Evolutionary conservation across 192 early-diverging fungal genomes (phyloP).

Genomic region (Backusella tarrabulga): DNA sequence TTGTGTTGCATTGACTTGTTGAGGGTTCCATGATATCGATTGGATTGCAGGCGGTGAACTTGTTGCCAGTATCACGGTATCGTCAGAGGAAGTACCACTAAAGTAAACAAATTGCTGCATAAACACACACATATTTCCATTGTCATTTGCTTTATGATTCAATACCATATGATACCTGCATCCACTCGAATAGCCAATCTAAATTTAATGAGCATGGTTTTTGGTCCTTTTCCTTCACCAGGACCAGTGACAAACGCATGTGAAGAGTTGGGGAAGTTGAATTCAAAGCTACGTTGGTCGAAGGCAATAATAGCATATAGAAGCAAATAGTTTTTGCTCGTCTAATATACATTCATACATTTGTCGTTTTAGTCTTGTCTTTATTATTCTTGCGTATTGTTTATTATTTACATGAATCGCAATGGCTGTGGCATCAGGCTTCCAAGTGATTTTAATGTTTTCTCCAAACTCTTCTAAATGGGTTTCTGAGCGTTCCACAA

Average conservation of each 20-base stretch:
- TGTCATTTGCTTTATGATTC: not conserved
- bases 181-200: slow-evolving; percentile 76
- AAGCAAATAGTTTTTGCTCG: slow-evolving; percentile 67
- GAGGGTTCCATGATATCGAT: slow-evolving; percentile 67
- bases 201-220: slow-evolving; percentile 59
- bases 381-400: not conserved
- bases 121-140: not conserved
- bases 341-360: slow-evolving; percentile 33
- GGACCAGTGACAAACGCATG: slow-evolving; percentile 67
- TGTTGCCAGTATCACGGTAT: slow-evolving; percentile 69
- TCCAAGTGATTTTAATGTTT: slow-evolving; percentile 72
- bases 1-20: slow-evolving; percentile 56
- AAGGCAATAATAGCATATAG: slow-evolving; percentile 62
- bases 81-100: slow-evolving; percentile 63
- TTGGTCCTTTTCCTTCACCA: slow-evolving; percentile 65
- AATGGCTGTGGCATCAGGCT: slow-evolving; percentile 61
- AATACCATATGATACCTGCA: slow-evolving; percentile 66
- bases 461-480: slow-evolving; percentile 73
- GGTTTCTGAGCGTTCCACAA: slow-evolving; percentile 57
- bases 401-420: slow-evolving; percentile 58
- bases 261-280: slow-evolving; percentile 49
- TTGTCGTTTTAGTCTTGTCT: not conserved
- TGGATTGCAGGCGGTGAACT: slow-evolving; percentile 67
- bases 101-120: not conserved
- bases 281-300: slow-evolving; percentile 54